Evolutionary conservation across 257 asterid genomes (phyloP), one percentile per base, ranked within the genome.

Genomic region (Solanum corneliomulleri): DNA sequence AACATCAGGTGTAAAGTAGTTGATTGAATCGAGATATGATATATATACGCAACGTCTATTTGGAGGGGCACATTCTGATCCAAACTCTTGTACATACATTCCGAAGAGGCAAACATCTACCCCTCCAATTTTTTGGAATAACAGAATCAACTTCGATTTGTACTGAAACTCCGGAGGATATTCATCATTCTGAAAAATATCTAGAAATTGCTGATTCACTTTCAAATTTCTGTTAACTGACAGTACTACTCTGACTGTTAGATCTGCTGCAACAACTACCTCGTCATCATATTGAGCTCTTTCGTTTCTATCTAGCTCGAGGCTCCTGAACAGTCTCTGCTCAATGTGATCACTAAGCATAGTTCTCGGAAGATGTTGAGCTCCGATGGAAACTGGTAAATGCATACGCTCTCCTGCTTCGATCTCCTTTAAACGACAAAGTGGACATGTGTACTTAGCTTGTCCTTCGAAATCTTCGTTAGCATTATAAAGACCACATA

Each of bases 1-100:
- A 72, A 92, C 72, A 27, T 94, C 94, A 37, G 98, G 97, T 86
- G 90, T 92, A 86, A 95, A 94, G 87, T 93, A 92, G 89, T 93
- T 95, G 23, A 95, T 96, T 0, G 98, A 94, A 87, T 95, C 98
- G 4, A 95, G 94, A 89, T 95, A 94, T 2, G 98, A 95, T 76
- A 95, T 91, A 88, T 94, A 95, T 83, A 94, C 86, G 23, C 94
- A 89, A 5, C 97, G 95, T 71, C 90, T 91, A 89, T 95, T 95
- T 25, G 98, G 98, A 62, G 86, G 85, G 45, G 89, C 91, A 71
- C 98, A 95, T 70, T 93, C 96, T 82, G 96, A 92, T 86, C 98
- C 98, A 86, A 87, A 95, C 89, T 94, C 98, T 68, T 95, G 97
- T 86, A 92, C 97, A 87, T 93, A 95, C 97, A 95, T 91, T 21